Conservation (phyloP, 2,329 filamentous ascomycete species). For the Fusarium irregulare region DNA sequence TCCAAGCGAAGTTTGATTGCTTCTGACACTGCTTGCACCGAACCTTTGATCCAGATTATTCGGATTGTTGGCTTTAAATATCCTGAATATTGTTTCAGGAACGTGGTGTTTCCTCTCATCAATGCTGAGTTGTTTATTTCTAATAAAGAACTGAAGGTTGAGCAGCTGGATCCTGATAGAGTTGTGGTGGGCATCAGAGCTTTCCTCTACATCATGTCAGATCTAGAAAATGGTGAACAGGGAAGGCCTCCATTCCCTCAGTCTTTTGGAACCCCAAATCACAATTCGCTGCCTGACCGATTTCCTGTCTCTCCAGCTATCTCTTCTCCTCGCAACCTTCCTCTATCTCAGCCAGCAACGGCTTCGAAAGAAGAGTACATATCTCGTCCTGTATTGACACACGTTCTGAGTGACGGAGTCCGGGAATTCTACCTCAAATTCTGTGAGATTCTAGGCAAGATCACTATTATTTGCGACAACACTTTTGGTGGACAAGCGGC, state of each 20-base stretch:
- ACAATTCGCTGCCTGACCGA: conserved; percentile 53
- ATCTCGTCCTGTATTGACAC: conserved; percentile 71
- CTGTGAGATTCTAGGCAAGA: conserved; percentile 94
- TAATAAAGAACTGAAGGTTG: conserved; percentile 82
- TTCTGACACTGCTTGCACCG: conserved; percentile 84
- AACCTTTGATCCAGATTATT: conserved; percentile 92
- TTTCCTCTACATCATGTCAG: conserved; percentile 91
- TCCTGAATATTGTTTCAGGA: conserved; percentile 92
- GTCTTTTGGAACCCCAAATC: conserved; percentile 60
- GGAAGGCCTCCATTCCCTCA: conserved; percentile 86
- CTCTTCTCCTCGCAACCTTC: conserved; percentile 51
- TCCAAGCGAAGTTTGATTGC: conserved; percentile 84
- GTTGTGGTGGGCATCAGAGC: conserved; percentile 98
- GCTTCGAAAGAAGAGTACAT: conserved; percentile 69
- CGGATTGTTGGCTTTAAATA: conserved; percentile 94
- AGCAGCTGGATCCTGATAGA: conserved; percentile 93
- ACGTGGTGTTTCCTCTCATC: conserved; percentile 93
- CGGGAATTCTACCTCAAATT: conserved; percentile 90
- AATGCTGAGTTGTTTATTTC: conserved; percentile 89
- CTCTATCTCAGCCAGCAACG: conserved; percentile 42
- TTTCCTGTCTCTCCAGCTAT: conserved; percentile 60
- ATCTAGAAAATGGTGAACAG: conserved; percentile 85
- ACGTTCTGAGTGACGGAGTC: conserved; percentile 77
- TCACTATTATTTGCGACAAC: conserved; percentile 96
- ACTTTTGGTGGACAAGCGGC: conserved; percentile 96